These are phyloP conservation scores for Candida cerambycidarum DNA, from an alignment of 805 yeast species.

Conservation along the genomic window DNA sequence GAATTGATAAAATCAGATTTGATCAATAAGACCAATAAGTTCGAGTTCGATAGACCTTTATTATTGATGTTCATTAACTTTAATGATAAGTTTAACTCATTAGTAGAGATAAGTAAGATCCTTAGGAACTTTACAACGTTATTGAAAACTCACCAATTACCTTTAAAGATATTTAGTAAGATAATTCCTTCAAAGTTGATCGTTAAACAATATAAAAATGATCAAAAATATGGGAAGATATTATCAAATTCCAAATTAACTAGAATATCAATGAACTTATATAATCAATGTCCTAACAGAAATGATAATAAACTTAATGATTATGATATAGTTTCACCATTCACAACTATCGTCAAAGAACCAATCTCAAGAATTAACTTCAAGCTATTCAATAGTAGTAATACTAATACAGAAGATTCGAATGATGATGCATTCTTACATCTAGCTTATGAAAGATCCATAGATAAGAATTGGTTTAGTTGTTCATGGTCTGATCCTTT, in stretches of 20 bases:
- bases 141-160: constrained; percentile 38
- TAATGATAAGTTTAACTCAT: constrained; percentile 41
- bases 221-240: constrained; percentile 21
- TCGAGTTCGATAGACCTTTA: constrained; percentile 48
- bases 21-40: constrained; percentile 39
- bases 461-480: constrained; percentile 79
- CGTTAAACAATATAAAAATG: constrained; percentile 18
- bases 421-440: constrained; percentile 79
- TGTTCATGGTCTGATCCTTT: constrained; percentile 89
- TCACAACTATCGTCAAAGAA: constrained; percentile 35
- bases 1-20: constrained; percentile 39
- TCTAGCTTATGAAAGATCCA: constrained; percentile 79
- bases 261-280: constrained; percentile 52
- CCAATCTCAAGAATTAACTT: constrained; percentile 38
- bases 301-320: constrained; percentile 2
- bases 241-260: constrained; percentile 38
- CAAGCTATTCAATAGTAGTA: constrained; percentile 28
- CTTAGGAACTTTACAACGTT: constrained; percentile 47
- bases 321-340: constrained; percentile 15
- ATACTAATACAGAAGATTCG: constrained; percentile 18
- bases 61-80: constrained; percentile 52
- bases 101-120: constrained; percentile 46
- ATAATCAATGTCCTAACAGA: constrained; percentile 52
- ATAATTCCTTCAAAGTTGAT: constrained; percentile 32
- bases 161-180: constrained; percentile 37